A percentile compares a stretch with the other conserved stretches of the same genome.
phyloP scores from a whole-genome alignment of 495 filamentous ascomycete species.

The Aspergillus sclerotiicarbonarius region DNA sequence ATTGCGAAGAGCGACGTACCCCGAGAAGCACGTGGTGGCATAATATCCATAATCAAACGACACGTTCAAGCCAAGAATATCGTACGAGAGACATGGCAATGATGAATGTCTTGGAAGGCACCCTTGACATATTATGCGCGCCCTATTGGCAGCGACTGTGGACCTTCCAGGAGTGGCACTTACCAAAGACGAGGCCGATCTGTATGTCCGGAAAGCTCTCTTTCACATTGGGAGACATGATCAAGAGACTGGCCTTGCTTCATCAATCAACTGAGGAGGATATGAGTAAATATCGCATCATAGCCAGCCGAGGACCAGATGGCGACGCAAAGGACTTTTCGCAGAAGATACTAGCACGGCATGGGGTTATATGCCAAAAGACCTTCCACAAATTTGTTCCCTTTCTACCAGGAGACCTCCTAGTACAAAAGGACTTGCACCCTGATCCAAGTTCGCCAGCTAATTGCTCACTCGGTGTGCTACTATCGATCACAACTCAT shows the following conservation, averaged over 20 bases:
- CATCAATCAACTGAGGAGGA: too few species aligned
- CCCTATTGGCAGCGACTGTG: conserved; percentile 6
- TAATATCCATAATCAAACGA: not conserved
- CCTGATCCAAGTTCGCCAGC: not conserved
- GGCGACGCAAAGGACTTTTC: too few species aligned
- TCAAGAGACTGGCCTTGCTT: too few species aligned
- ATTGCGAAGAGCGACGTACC: not conserved
- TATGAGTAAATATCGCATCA: too few species aligned
- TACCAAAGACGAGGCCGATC: not conserved
- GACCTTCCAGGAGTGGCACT: conserved; percentile 9
- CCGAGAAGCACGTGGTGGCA: not conserved
- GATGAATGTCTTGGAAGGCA: not conserved
- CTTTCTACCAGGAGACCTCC: not conserved
- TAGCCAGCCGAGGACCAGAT: too few species aligned
- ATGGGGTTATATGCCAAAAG: too few species aligned
- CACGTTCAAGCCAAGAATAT: conserved; percentile 1
- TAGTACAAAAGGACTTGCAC: not conserved
- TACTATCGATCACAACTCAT: not conserved
- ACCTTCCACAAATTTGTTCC: too few species aligned
- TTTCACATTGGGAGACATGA: not conserved
- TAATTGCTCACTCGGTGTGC: not conserved
- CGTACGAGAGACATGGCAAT: not conserved
- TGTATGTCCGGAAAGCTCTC: not conserved
- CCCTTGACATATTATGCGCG: not conserved
- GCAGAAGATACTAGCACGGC: too few species aligned